Evolutionary conservation across 2,329 filamentous ascomycete genomes (phyloP).

Genomic region (Epichloe amarillans): DNA sequence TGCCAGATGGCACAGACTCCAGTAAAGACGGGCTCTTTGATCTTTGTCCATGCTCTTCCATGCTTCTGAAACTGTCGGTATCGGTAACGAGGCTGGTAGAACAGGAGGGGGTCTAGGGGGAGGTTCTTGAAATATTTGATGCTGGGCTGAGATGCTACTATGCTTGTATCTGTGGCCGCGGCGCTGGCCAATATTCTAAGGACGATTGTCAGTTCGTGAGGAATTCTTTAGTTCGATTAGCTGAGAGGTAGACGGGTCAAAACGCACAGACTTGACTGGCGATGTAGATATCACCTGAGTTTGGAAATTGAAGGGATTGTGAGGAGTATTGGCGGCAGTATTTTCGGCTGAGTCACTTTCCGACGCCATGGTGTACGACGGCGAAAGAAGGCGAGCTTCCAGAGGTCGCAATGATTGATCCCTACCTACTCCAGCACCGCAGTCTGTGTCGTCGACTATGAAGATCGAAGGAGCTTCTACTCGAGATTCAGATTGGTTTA

Average conservation of each 20-base stretch:
- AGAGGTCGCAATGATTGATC: neutral
- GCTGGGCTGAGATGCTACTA: slow-evolving; percentile 73
- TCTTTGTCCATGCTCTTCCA: slow-evolving; percentile 81
- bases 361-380: slow-evolving; percentile 6
- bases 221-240: slow-evolving; percentile 2
- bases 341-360: slow-evolving; percentile 1
- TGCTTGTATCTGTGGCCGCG: slow-evolving; percentile 97
- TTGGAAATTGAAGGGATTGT: slow-evolving; percentile 88
- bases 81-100: slow-evolving; percentile 79
- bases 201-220: neutral
- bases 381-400: slow-evolving; percentile 6
- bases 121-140: slow-evolving; percentile 94
- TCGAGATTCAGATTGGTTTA: neutral
- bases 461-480: slow-evolving; percentile 5
- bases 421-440: neutral
- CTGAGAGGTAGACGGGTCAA: neutral
- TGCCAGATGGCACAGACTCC: slow-evolving; percentile 79
- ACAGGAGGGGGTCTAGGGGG: slow-evolving; percentile 78
- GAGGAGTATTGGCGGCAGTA: slow-evolving; percentile 13
- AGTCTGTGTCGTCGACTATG: slow-evolving; percentile 12
- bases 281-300: slow-evolving; percentile 63
- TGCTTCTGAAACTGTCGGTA: slow-evolving; percentile 80
- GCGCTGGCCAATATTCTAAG: slow-evolving; percentile 73
- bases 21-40: slow-evolving; percentile 70
- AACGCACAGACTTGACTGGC: slow-evolving; percentile 62